Evolutionary conservation across 495 filamentous ascomycete species (phyloP), one percentile per base, ranked within the genome.

Genomic region (Staphylotrichum longicolle): DNA sequence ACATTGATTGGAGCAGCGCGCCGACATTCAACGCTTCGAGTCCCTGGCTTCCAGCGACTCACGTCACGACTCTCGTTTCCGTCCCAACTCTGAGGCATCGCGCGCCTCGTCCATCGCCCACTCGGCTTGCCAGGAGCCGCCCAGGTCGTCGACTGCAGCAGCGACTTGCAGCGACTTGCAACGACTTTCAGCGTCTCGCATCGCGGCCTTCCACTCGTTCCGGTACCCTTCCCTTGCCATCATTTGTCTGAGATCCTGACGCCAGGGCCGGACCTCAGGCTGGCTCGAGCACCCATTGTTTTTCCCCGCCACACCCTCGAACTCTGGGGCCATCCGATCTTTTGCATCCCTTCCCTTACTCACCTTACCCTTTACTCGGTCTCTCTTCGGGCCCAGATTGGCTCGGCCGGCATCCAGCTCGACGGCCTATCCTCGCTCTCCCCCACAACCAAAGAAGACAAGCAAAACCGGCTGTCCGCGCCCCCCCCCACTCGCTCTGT

Each of bases 181-280:
- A 9, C 45, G 35, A 10, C 46, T 32, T 58, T 20, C 56, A 40
- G 32, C 42, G 12, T 45, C 35, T 32, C 56, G 32, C 42, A 45
- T 45, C 35, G 14, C 56, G 45, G 34, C 37, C 46, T 20, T 49
- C 58, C 57, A 37, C 47, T 60, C 50, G 48, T 52, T 60, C 45
- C 42, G 40, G 34, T 44, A 15, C 34, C 39, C 20, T 27, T 27
- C 20, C 0, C 20, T 27, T 27, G 20, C 20, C 1, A 27, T 27
- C 20, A 27, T 27, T 27, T 58, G 53, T 44, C 14, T 49, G 37
- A 62, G 60, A 62, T 46, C 47, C 30, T 30, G 37, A 62, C 53
- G 60, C 60, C 60, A 62, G 54, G 59, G 60, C 48, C 54, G 60
- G 54, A 57, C 60, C 53, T 56, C 14, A 27, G 3, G n/a, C 27